Base-by-base conservation (phyloP, 768 basidiomycete genomes). In the Lactarius tabidus region DNA sequence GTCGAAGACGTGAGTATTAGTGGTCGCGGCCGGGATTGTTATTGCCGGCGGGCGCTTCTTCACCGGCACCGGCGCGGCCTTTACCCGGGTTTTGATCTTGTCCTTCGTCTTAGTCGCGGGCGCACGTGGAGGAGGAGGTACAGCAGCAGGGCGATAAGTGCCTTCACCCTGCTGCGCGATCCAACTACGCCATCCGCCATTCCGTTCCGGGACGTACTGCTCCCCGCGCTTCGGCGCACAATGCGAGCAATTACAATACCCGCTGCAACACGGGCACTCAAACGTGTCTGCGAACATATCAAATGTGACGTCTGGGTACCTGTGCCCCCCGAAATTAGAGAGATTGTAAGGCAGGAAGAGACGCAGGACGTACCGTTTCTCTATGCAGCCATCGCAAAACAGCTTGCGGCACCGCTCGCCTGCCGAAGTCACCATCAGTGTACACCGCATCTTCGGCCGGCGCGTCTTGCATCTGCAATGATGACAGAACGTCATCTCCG, bases 141-240 rank as follows among this genome's bases (percentile, higher is more conserved):
- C 14, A 38, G 38, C 10, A 0, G 10, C 5, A 12, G 26, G 23
- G 2, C 14, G 26, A 51, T 51, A 6, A 1, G 48, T 6, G 48
- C 10, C 2, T 10, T 23, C 45, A 26, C 23, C 48, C 28, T 51
- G 48, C 14, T 17, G 59, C 56, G 29, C 48, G 15, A 59, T 1
- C 65, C 60, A 66, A 33, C 35, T 57, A 10, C 67, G 58, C 65
- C 53, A 63, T 10, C 72, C 72, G 3, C 67, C 72, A 1, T 67
- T 67, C 52, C 73, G 67, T 68, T 73, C 72, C 9, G 77, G 73
- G 12, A 83, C 62, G 63, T 83, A 84, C 14, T 71, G 67, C 58
- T 83, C 84, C 6, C 84, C 83, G 6, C 84, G 77, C 63, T 67
- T 77, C 33, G 71, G 66, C 17, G 79, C 75, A 68, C 84, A 85